phyloP scores from a whole-genome alignment of 2,329 filamentous ascomycete genomes.

The Aureobasidium sp. region DNA sequence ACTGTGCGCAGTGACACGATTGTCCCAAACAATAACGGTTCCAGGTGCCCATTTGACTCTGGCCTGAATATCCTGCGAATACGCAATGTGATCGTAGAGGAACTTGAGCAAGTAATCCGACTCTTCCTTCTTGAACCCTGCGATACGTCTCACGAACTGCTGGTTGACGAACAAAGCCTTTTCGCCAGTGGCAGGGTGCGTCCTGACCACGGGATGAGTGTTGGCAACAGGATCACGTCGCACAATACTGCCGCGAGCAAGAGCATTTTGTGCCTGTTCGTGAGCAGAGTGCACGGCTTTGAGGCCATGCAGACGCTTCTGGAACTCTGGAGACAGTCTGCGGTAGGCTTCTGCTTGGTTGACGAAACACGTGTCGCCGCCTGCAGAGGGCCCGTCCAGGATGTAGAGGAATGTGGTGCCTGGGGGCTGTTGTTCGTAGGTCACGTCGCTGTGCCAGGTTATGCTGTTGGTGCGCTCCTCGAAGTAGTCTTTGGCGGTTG shows the following conservation, averaged over 20 bases:
- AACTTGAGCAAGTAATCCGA: slow-evolving; percentile 71
- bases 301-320: slow-evolving; percentile 71
- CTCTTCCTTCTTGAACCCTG: slow-evolving; percentile 82
- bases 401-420: slow-evolving; percentile 86
- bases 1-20: slow-evolving; percentile 65
- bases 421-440: slow-evolving; percentile 81
- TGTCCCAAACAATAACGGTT: slow-evolving; percentile 86
- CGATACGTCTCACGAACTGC: slow-evolving; percentile 75
- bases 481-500: slow-evolving; percentile 55
- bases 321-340: slow-evolving; percentile 71
- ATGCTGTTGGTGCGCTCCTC: slow-evolving; percentile 67
- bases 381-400: slow-evolving; percentile 71
- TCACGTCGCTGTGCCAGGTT: slow-evolving; percentile 84
- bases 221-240: slow-evolving; percentile 68
- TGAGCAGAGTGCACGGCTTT: slow-evolving; percentile 71
- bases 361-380: slow-evolving; percentile 78
- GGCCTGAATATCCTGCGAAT: slow-evolving; percentile 64
- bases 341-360: slow-evolving; percentile 76
- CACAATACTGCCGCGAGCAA: slow-evolving; percentile 61
- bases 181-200: slow-evolving; percentile 73
- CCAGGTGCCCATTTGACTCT: slow-evolving; percentile 70
- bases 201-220: slow-evolving; percentile 71
- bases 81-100: slow-evolving; percentile 66
- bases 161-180: slow-evolving; percentile 79
- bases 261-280: slow-evolving; percentile 69